Percentiles rank a stretch among this genome's conserved stretches.
These are phyloP conservation scores for Ophiostoma angusticollis DNA, from an alignment of 2,329 filamentous ascomycete species.

Conservation along the genomic window DNA sequence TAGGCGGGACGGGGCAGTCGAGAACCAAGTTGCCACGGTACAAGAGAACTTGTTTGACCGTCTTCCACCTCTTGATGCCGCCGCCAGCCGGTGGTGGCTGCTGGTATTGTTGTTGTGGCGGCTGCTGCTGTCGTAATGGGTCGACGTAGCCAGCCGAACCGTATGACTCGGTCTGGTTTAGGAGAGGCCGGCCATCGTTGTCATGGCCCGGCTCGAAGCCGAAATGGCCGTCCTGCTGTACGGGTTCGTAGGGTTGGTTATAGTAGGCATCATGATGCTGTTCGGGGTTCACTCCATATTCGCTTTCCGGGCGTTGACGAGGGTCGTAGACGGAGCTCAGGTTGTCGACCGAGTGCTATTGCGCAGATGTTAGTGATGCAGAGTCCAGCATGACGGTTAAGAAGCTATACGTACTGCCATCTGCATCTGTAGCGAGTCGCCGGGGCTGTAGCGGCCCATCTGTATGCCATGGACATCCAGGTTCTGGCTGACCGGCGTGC, in stretches of 20 bases:
- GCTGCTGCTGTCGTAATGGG: conserved; percentile 16
- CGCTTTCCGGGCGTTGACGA: conserved; percentile 36
- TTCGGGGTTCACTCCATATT: conserved; percentile 69
- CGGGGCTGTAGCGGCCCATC: conserved; percentile 41
- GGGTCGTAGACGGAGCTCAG: conserved; percentile 34
- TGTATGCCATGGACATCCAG: conserved; percentile 45
- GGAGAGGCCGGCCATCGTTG: conserved; percentile 61
- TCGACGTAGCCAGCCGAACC: conserved; percentile 32
- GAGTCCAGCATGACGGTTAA: not conserved
- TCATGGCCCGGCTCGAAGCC: conserved; percentile 34
- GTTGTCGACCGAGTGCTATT: conserved; percentile 40
- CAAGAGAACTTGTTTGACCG: conserved; percentile 93
- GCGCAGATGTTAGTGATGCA: not conserved
- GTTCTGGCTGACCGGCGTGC: conserved; percentile 31
- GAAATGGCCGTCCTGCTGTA: conserved; percentile 45
- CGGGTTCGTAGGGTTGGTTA: conserved; percentile 62
- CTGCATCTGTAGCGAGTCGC: conserved; percentile 70
- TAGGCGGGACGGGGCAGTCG: conserved; percentile 87
- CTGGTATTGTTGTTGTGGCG: conserved; percentile 21
- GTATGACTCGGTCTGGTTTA: conserved; percentile 47
- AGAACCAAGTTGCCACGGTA: conserved; percentile 95
- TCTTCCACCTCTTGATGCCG: conserved; percentile 83
- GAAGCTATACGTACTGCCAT: conserved; percentile 53
- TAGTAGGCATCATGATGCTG: conserved; percentile 82
- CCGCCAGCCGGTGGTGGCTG: conserved; percentile 35